Base-by-base conservation (phyloP, 495 filamentous ascomycete species). In the Penicillium lagena region DNA sequence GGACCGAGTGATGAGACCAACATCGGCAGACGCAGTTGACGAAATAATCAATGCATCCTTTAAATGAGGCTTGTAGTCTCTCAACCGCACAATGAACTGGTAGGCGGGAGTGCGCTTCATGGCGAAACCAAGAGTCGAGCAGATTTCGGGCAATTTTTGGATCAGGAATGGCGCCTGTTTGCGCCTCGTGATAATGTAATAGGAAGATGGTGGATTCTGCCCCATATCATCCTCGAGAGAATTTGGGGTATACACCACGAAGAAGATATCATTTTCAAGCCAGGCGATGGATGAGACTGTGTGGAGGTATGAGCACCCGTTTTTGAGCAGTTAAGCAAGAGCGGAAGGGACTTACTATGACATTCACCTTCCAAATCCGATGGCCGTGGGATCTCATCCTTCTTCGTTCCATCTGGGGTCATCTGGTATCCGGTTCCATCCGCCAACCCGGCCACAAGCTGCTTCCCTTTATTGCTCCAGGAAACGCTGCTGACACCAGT, bases 401-500 rank as follows among this genome's bases (percentile, higher is more conserved):
- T 93, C 13, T 76, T 74, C 11, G 69, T 71, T 29, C 90, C 93
- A 40, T 87, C 77, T 0, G 85, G 86, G 1, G 84, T 88, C 80
- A 96, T 83, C 57, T 96, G 91, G 46, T 77, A 81, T 32, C 82
- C 80, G 14, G 81, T 81, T 39, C 91, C 93, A 64, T 96, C 80
- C 12, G 73, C 82, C 51, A 94, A 76, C 28, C 94, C 94, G 51
- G 89, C 94, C 7, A 96, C 77, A 15, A 99, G 71, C 60, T 96
- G 90, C 59, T 95, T 97, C 35, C 94, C 94, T 53, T 81, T 87
- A 40, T 79, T 83, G 58, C 91, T 97, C 94, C 94, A 99, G 34
- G 86, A 81, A 2, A 90, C 79, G 58, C 85, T 91, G 56, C 85
- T 90, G 10, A 95, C 90, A 27, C 83, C 81, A 27, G 78, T 67